phyloP scores from a whole-genome alignment of 208 protist genomes.

The Porcisia deanei region DNA sequence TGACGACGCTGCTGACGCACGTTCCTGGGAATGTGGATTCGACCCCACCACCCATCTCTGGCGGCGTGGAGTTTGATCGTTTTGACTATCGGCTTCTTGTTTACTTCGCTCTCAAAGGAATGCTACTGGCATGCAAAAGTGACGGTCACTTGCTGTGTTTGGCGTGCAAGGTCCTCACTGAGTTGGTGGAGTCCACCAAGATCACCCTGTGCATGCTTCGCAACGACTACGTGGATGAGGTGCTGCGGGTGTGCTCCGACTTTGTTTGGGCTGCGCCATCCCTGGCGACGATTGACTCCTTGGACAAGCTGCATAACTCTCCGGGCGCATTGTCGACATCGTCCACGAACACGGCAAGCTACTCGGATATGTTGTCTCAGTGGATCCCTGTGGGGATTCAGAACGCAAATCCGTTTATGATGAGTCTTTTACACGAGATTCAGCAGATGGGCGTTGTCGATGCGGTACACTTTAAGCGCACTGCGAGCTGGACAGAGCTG shows the following conservation, averaged over 20 bases:
- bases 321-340: not conserved
- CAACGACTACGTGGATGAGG: constrained; percentile 44
- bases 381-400: constrained; percentile 27
- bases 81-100: constrained; percentile 77
- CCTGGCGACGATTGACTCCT: constrained; percentile 16
- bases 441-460: constrained; percentile 61
- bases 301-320: constrained; percentile 7
- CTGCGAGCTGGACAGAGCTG: constrained; percentile 67
- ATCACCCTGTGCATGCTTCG: constrained; percentile 41
- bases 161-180: constrained; percentile 46
- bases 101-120: constrained; percentile 63
- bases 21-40: constrained; percentile 23
- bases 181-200: constrained; percentile 27
- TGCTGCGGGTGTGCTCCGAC: constrained; percentile 63
- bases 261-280: constrained; percentile 36
- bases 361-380: constrained; percentile 22
- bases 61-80: constrained; percentile 28
- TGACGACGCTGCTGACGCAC: constrained; percentile 57
- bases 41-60: constrained; percentile 20
- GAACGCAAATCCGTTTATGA: constrained; percentile 33
- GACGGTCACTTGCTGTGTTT: constrained; percentile 45
- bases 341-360: constrained; percentile 2
- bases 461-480: constrained; percentile 59
- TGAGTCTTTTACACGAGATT: constrained; percentile 54
- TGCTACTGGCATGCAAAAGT: constrained; percentile 59